Evolutionary conservation across 306 rosid genomes (phyloP).

Genomic region (Biancaea sappan): DNA sequence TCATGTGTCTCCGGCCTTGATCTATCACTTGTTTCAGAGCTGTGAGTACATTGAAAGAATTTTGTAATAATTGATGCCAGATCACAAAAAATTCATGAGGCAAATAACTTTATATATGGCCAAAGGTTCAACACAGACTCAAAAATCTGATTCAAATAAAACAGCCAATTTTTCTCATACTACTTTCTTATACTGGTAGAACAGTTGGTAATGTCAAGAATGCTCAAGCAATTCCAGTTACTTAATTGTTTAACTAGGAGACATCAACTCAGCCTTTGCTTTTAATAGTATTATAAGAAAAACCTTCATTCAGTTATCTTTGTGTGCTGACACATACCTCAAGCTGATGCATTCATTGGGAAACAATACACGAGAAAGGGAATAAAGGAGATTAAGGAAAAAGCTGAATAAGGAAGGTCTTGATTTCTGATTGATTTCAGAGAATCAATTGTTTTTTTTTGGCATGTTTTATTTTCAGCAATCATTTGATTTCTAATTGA

Average conservation of each 20-base stretch:
- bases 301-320: not conserved
- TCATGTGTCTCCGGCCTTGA: constrained; percentile 27
- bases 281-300: not conserved
- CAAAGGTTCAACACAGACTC: not conserved
- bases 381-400: too few species aligned
- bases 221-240: not conserved
- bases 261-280: not conserved
- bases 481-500: too few species aligned
- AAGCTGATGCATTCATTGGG: too few species aligned
- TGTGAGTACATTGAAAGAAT: constrained; percentile 22
- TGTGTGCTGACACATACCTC: not conserved
- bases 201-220: not conserved
- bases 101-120: not conserved
- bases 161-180: not conserved
- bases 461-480: too few species aligned
- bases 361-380: too few species aligned
- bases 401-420: too few species aligned
- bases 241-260: not conserved
- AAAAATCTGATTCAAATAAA: not conserved
- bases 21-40: constrained; percentile 40
- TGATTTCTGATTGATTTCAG: too few species aligned
- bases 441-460: too few species aligned
- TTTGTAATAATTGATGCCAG: not conserved
- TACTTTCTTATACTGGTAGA: not conserved
- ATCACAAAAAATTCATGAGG: not conserved